A percentile compares a stretch with the other conserved stretches of the same genome.
These are phyloP conservation scores for Diplogelasinospora grovesii DNA, from an alignment of 495 filamentous ascomycete species.

Conservation along the genomic window DNA sequence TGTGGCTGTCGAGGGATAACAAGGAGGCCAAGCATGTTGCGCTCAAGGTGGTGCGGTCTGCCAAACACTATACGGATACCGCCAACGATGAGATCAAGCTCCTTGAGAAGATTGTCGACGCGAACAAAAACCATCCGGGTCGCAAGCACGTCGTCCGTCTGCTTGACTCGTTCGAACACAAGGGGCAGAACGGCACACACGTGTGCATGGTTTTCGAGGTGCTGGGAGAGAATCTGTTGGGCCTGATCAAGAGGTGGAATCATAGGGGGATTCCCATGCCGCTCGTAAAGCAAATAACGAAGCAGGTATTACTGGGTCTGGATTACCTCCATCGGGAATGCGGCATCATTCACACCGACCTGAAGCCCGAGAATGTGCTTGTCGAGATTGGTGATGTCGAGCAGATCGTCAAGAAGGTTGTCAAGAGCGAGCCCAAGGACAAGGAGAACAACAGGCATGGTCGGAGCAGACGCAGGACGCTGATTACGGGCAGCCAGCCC, in stretches of 20 bases:
- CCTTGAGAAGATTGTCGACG: conserved; percentile 90
- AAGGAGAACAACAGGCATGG: conserved; percentile 94
- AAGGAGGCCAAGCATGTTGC: conserved; percentile 89
- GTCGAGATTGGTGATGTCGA: conserved; percentile 99
- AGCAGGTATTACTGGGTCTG: conserved; percentile 90
- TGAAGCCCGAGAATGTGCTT: conserved; percentile 96
- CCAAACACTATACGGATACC: conserved; percentile 97
- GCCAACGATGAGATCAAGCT: conserved; percentile 99
- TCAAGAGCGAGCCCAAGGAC: conserved; percentile 72
- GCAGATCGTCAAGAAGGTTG: conserved; percentile 88
- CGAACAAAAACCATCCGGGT: conserved; percentile 88
- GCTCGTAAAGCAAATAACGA: conserved; percentile 96
- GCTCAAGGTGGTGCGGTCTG: conserved; percentile 93
- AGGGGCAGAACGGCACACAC: conserved; percentile 91
- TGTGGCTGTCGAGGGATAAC: conserved; percentile 94
- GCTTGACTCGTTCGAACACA: conserved; percentile 94
- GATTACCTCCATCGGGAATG: conserved; percentile 97
- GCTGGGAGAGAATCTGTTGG: conserved; percentile 88
- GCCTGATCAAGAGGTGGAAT: conserved; percentile 97
- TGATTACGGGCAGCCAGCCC: conserved; percentile 96
- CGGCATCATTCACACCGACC: conserved; percentile 97
- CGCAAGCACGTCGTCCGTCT: conserved; percentile 92
- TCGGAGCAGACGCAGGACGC: conserved; percentile 79
- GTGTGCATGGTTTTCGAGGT: conserved; percentile 99
- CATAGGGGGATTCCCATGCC: conserved; percentile 94